A percentile compares a stretch with the other conserved stretches of the same genome.
phyloP scores from a whole-genome alignment of 2,329 filamentous ascomycete genomes.

The Fusarium zealandicum region DNA sequence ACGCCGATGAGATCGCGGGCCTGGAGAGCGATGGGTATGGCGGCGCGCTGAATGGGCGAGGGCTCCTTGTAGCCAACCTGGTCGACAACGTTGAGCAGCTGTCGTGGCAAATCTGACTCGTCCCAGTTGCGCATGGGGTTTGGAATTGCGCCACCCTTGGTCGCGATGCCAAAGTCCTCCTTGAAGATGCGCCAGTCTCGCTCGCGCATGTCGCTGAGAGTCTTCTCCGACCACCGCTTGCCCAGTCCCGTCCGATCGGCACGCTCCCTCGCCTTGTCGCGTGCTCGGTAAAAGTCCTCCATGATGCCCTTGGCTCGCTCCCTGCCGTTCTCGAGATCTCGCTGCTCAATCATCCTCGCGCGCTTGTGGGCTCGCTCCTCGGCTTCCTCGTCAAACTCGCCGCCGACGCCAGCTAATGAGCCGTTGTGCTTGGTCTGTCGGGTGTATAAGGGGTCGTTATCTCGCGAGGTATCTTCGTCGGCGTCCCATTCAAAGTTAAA shows the following conservation, averaged over 20 bases:
- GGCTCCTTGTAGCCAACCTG: slow-evolving; percentile 91
- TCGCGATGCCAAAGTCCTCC: slow-evolving; percentile 96
- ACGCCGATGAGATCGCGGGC: slow-evolving; percentile 97
- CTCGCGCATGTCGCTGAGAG: slow-evolving; percentile 90
- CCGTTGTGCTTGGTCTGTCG: slow-evolving; percentile 44
- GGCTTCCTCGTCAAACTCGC: slow-evolving; percentile 60
- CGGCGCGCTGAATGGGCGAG: slow-evolving; percentile 88
- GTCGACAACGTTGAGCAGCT: slow-evolving; percentile 81
- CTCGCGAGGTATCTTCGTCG: slow-evolving; percentile 79
- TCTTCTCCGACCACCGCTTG: slow-evolving; percentile 96
- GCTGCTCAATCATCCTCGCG: slow-evolving; percentile 74
- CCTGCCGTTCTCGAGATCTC: slow-evolving; percentile 77
- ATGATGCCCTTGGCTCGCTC: slow-evolving; percentile 80
- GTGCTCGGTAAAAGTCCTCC: slow-evolving; percentile 77
- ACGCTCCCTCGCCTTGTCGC: slow-evolving; percentile 71
- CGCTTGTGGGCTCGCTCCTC: slow-evolving; percentile 64
- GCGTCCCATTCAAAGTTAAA: slow-evolving; percentile 99
- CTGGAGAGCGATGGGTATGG: slow-evolving; percentile 93
- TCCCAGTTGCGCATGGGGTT: slow-evolving; percentile 96
- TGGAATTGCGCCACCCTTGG: slow-evolving; percentile 89
- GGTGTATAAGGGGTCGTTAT: slow-evolving; percentile 78
- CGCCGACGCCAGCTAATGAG: slow-evolving; percentile 58
- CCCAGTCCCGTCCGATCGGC: slow-evolving; percentile 78
- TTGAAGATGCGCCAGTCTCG: slow-evolving; percentile 99
- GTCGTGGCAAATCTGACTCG: slow-evolving; percentile 81